Percentiles rank a stretch among this genome's conserved stretches.
These are phyloP conservation scores for Vinca minor DNA, from an alignment of 257 asterid species.

Conservation along the genomic window DNA sequence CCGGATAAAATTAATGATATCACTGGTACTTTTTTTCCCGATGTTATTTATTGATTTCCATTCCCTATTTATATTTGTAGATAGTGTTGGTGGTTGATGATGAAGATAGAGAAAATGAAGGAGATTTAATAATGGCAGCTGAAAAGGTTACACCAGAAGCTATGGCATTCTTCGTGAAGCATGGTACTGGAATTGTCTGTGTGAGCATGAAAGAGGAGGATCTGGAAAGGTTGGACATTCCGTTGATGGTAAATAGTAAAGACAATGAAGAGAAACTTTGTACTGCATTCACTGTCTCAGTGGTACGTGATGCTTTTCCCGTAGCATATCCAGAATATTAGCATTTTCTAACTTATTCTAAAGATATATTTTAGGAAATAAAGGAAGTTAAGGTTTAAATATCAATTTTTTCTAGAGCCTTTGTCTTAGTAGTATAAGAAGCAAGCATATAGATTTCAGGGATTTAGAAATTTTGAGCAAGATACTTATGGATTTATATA, in stretches of 20 bases:
- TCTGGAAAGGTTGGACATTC: conserved; percentile 74
- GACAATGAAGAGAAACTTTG: conserved; percentile 87
- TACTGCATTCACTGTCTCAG: conserved; percentile 96
- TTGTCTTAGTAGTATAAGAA: neutral
- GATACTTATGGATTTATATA: neutral
- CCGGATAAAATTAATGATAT: conserved; percentile 10
- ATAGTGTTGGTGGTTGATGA: conserved; percentile 94
- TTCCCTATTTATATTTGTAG: conserved; percentile 35
- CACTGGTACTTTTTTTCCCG: conserved; percentile 1
- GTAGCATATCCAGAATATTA: too few relatives aligned
- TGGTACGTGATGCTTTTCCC: conserved; percentile 57
- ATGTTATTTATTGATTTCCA: neutral
- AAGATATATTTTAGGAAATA: neutral
- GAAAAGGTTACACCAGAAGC: conserved; percentile 91
- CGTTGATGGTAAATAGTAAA: conserved; percentile 80
- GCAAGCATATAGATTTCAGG: neutral
- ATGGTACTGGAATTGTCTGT: conserved; percentile 96
- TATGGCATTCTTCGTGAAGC: conserved; percentile 94
- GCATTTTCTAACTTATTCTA: too few relatives aligned
- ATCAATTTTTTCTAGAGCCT: too few relatives aligned
- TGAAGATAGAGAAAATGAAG: conserved; percentile 98
- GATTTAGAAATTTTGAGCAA: neutral
- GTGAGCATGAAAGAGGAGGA: conserved; percentile 94
- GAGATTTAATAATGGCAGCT: conserved; percentile 94
- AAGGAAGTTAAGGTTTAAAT: too few relatives aligned